These are phyloP conservation scores for Neurospora tetrasperma DNA, from an alignment of 495 filamentous ascomycete species.

Conservation along the genomic window DNA sequence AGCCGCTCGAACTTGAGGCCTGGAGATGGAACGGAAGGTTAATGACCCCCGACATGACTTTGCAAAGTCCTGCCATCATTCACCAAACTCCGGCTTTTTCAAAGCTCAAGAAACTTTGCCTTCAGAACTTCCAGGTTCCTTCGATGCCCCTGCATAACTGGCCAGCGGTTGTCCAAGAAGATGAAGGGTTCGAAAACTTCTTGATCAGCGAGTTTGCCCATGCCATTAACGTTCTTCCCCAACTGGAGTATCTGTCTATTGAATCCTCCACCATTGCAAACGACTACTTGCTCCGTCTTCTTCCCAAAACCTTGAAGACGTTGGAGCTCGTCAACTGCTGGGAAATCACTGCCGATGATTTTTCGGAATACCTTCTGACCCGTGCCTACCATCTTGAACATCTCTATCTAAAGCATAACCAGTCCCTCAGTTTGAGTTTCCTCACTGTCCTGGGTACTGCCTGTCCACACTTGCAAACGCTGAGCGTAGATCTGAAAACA, in stretches of 20 bases:
- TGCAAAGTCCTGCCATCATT: slow-evolving; percentile 36
- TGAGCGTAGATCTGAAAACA: slow-evolving; percentile 67
- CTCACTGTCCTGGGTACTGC: slow-evolving; percentile 45
- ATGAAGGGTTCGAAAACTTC: slow-evolving; percentile 8
- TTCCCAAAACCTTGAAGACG: slow-evolving; percentile 52
- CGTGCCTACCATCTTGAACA: slow-evolving; percentile 53
- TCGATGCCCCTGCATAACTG: slow-evolving; percentile 13
- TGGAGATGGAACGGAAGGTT: slow-evolving; percentile 78
- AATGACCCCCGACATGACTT: slow-evolving; percentile 36
- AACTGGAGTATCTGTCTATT: slow-evolving; percentile 53
- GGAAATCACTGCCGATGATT: slow-evolving; percentile 47
- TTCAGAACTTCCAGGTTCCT: slow-evolving; percentile 54
- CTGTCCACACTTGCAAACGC: slow-evolving; percentile 56
- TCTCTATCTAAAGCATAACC: slow-evolving; percentile 65
- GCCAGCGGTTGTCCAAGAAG: not conserved
- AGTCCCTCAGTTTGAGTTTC: slow-evolving; percentile 63
- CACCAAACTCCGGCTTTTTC: slow-evolving; percentile 53
- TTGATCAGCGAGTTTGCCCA: slow-evolving; percentile 40
- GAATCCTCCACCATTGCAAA: slow-evolving; percentile 57
- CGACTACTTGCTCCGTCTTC: slow-evolving; percentile 43
- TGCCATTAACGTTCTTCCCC: slow-evolving; percentile 48
- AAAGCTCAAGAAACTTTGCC: slow-evolving; percentile 45
- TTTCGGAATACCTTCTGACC: slow-evolving; percentile 49
- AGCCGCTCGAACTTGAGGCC: slow-evolving; percentile 39
- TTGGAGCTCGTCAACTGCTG: slow-evolving; percentile 69